These are phyloP conservation scores for Microstegium vimineum DNA, from an alignment of 176 grass and related monocot genomes.

Conservation along the genomic window DNA sequence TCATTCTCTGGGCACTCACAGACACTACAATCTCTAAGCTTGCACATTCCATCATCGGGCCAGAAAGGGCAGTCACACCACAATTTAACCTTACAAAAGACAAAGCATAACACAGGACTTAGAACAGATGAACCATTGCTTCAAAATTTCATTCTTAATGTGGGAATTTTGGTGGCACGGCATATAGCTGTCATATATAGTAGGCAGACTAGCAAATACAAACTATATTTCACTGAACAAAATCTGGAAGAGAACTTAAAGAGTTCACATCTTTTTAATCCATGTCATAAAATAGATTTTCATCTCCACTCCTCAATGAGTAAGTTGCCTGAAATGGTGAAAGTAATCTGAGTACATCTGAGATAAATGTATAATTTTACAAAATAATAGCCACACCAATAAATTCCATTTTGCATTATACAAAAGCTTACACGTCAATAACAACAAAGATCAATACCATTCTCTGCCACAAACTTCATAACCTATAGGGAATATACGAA, in stretches of 20 bases:
- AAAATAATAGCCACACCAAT: not conserved
- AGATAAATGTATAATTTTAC: too few relatives aligned
- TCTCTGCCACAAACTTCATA: not conserved
- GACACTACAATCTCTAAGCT: slow-evolving; percentile 77
- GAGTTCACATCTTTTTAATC: too few relatives aligned
- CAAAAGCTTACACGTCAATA: not conserved
- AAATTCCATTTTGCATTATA: not conserved
- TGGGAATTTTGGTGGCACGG: not conserved
- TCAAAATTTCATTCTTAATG: not conserved
- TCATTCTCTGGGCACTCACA: slow-evolving; percentile 94
- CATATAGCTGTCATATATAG: not conserved
- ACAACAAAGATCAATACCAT: not conserved
- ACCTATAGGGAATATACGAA: not conserved
- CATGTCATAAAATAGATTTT: too few relatives aligned
- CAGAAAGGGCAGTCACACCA: slow-evolving; percentile 98
- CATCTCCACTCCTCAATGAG: too few relatives aligned
- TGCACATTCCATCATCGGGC: slow-evolving; percentile 96
- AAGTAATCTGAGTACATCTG: too few relatives aligned
- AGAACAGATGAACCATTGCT: slow-evolving; percentile 3
- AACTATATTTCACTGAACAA: too few relatives aligned
- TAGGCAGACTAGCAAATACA: not conserved
- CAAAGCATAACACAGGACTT: not conserved
- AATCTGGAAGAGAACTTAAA: too few relatives aligned
- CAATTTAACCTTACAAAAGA: slow-evolving; percentile 69
- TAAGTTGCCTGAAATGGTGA: too few relatives aligned